phyloP scores from a whole-genome alignment of 352 stramenopile species.

The Elongisporangium senticosum region DNA sequence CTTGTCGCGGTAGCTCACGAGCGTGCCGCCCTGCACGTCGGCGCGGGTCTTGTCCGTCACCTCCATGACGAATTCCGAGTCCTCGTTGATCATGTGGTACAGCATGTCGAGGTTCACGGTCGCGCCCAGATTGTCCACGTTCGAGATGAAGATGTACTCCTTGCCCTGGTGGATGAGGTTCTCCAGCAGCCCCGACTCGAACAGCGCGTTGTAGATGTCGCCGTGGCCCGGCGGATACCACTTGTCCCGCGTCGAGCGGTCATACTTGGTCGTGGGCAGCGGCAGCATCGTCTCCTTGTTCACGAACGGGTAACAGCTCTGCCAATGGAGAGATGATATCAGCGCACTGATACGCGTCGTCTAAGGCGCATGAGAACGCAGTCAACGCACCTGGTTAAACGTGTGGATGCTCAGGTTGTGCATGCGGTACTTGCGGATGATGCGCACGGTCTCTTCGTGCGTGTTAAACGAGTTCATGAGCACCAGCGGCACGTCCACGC shows the following conservation, averaged over 20 bases:
- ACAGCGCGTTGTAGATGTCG: slow-evolving; percentile 98
- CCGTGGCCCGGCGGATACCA: slow-evolving; percentile 98
- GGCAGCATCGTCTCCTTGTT: slow-evolving; percentile 89
- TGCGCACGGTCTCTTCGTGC: slow-evolving; percentile 96
- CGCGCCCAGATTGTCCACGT: slow-evolving; percentile 99
- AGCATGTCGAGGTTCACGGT: slow-evolving; percentile 97
- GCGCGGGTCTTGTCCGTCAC: slow-evolving; percentile 93
- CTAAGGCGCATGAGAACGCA: too few species aligned
- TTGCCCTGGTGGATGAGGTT: slow-evolving; percentile 93
- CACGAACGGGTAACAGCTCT: slow-evolving; percentile 90
- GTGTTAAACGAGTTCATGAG: slow-evolving; percentile 99
- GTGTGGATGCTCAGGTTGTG: slow-evolving; percentile 94
- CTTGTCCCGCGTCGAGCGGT: slow-evolving; percentile 69
- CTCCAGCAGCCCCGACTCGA: slow-evolving; percentile 95
- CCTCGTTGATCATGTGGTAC: slow-evolving; percentile 97
- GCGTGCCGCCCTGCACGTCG: slow-evolving; percentile 87
- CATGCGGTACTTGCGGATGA: slow-evolving; percentile 96
- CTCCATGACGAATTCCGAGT: slow-evolving; percentile 99
- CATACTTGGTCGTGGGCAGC: slow-evolving; percentile 83
- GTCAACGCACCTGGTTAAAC: slow-evolving; percentile 61
- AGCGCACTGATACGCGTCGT: not conserved
- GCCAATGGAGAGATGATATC: not conserved
- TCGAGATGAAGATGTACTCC: slow-evolving; percentile 99
- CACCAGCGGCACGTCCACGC: slow-evolving; percentile 97
- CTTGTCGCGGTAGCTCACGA: slow-evolving; percentile 89